Conservation (phyloP, 495 filamentous ascomycete species). For the Margaritispora aquatica region DNA sequence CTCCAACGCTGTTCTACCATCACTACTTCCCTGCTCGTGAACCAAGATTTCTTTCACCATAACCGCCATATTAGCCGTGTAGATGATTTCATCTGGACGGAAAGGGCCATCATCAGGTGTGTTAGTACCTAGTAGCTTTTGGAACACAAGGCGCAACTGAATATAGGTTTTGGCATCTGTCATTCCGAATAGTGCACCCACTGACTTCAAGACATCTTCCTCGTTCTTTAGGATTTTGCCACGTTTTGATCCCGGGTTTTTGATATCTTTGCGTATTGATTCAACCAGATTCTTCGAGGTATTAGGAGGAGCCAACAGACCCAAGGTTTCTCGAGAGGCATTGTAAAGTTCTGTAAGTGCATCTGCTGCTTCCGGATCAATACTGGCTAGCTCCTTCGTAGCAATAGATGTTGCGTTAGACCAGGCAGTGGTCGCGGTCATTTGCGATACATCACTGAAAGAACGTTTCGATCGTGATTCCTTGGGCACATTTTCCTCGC, state of each 20-base stretch:
- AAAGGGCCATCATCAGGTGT: slow-evolving; percentile 17
- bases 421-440: slow-evolving; percentile 37
- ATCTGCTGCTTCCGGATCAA: slow-evolving; percentile 28
- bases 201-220: slow-evolving; percentile 19
- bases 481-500: not conserved
- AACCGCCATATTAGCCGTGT: slow-evolving; percentile 36
- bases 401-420: slow-evolving; percentile 25
- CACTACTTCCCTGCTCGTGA: slow-evolving; percentile 1
- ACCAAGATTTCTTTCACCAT: slow-evolving; percentile 26
- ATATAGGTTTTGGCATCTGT: slow-evolving; percentile 26
- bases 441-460: slow-evolving; percentile 13
- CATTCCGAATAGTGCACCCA: slow-evolving; percentile 14
- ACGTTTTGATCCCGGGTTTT: slow-evolving; percentile 25
- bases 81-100: slow-evolving; percentile 31
- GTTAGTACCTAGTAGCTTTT: slow-evolving; percentile 22
- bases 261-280: slow-evolving; percentile 23
- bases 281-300: slow-evolving; percentile 19
- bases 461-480: too few species aligned
- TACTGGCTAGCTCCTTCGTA: slow-evolving; percentile 24
- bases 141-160: slow-evolving; percentile 17
- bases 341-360: slow-evolving; percentile 27
- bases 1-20: slow-evolving; percentile 17
- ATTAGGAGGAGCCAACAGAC: slow-evolving; percentile 26
- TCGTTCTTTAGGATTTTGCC: slow-evolving; percentile 22
- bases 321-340: slow-evolving; percentile 24